Conservation (phyloP, 73 alveolate species). For the Stentor coeruleus region DNA sequence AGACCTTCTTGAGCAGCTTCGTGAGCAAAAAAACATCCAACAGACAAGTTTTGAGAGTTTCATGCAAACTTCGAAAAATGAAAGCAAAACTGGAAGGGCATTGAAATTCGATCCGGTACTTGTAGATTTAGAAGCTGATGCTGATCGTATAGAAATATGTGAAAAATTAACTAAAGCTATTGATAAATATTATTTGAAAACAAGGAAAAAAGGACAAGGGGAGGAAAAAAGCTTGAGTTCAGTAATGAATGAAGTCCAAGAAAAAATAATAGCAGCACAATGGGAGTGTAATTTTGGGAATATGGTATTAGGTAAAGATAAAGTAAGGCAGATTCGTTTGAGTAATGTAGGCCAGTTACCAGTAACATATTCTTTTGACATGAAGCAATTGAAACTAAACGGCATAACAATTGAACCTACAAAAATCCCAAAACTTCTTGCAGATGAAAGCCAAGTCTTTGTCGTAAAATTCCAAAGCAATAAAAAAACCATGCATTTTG, state of each 20-base stretch:
- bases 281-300: conserved; percentile 85
- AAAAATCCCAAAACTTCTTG: conserved; percentile 60
- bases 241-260: conserved; percentile 34
- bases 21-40: conserved; percentile 32
- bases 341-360: conserved; percentile 65
- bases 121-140: conserved; percentile 42
- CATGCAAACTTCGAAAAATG: conserved; percentile 22
- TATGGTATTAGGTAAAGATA: conserved; percentile 71
- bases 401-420: conserved; percentile 82
- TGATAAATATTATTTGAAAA: conserved; percentile 29
- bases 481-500: conserved; percentile 91
- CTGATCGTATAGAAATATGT: conserved; percentile 36
- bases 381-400: conserved; percentile 48
- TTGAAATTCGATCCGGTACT: conserved; percentile 33
- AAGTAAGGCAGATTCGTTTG: conserved; percentile 58
- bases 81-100: conserved; percentile 31
- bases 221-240: conserved; percentile 27
- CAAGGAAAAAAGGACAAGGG: conserved; percentile 14
- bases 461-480: conserved; percentile 62
- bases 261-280: conserved; percentile 45
- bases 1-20: conserved; percentile 49
- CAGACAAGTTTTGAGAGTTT: conserved; percentile 14
- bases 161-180: conserved; percentile 33
- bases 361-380: conserved; percentile 63
- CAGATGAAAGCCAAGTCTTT: conserved; percentile 51